Conservation (phyloP, 139 green algal genomes). For the Yamagishiella unicocca region DNA sequence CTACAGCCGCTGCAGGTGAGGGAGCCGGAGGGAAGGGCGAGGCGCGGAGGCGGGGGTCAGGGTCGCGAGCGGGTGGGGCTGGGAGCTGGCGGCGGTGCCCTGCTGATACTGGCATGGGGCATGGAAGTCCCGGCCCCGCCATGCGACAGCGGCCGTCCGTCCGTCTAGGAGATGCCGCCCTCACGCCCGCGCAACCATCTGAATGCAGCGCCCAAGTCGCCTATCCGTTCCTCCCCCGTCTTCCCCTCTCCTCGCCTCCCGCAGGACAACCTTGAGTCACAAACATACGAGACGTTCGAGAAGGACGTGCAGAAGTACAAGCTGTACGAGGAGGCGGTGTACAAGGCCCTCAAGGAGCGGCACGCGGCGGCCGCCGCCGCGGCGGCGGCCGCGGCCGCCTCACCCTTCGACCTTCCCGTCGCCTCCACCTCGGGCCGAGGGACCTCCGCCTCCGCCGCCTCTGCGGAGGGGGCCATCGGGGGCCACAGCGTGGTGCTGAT, state of each 20-base stretch:
- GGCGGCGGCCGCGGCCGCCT: neutral
- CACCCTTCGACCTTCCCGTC: neutral
- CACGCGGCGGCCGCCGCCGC: conserved; percentile 26
- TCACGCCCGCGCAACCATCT: too few relatives aligned
- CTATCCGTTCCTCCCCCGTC: too few relatives aligned
- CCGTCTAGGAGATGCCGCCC: too few relatives aligned
- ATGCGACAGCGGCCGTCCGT: too few relatives aligned
- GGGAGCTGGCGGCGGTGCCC: neutral
- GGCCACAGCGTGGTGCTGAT: conserved; percentile 71
- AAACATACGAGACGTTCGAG: conserved; percentile 99
- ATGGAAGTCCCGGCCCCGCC: too few relatives aligned
- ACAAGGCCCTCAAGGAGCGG: conserved; percentile 75
- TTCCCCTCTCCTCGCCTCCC: conserved; percentile 41
- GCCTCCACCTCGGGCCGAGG: conserved; percentile 13
- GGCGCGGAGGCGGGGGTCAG: neutral
- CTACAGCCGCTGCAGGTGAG: conserved; percentile 65
- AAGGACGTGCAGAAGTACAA: conserved; percentile 95
- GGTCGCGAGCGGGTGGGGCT: neutral
- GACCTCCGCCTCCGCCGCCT: neutral
- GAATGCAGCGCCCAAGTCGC: too few relatives aligned
- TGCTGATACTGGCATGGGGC: neutral
- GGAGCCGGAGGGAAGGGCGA: neutral
- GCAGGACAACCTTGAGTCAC: conserved; percentile 96
- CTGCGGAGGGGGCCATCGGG: neutral
- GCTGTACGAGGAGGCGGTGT: conserved; percentile 89